Evolutionary conservation across 2,329 filamentous ascomycete species (phyloP).

Genomic region (Stemphylium lycopersici): DNA sequence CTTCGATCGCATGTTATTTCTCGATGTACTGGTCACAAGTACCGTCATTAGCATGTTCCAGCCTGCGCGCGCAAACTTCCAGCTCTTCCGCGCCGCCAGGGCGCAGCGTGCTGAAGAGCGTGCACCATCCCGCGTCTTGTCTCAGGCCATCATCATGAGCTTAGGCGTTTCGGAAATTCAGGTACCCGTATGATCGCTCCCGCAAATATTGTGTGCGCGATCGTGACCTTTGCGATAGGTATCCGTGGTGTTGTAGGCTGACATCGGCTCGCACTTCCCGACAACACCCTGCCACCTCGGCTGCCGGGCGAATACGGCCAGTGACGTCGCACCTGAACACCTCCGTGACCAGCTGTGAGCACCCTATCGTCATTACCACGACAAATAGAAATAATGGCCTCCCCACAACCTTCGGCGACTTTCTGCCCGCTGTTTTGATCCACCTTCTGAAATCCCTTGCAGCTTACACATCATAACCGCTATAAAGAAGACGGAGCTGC

Average conservation of each 20-base stretch:
- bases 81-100: background rate
- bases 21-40: constrained; percentile 49
- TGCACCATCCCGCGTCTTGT: background rate
- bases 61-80: background rate
- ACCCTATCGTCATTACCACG: constrained; percentile 69
- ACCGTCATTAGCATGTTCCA: constrained; percentile 8
- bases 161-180: background rate
- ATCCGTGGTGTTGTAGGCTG: constrained; percentile 14
- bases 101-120: background rate
- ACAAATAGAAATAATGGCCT: constrained; percentile 25
- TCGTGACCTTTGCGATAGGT: background rate
- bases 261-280: constrained; percentile 18
- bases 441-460: constrained; percentile 11
- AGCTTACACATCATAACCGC: constrained; percentile 1
- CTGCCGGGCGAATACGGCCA: constrained; percentile 59
- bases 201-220: background rate
- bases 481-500: constrained; percentile 4
- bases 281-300: constrained; percentile 23
- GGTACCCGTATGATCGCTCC: background rate
- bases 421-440: constrained; percentile 11
- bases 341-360: constrained; percentile 61
- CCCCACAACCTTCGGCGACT: constrained; percentile 24
- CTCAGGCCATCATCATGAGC: background rate
- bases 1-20: constrained; percentile 31
- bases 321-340: constrained; percentile 64